Conservation (phyloP, 2,329 filamentous ascomycete species). For the Penicillium sp. region DNA sequence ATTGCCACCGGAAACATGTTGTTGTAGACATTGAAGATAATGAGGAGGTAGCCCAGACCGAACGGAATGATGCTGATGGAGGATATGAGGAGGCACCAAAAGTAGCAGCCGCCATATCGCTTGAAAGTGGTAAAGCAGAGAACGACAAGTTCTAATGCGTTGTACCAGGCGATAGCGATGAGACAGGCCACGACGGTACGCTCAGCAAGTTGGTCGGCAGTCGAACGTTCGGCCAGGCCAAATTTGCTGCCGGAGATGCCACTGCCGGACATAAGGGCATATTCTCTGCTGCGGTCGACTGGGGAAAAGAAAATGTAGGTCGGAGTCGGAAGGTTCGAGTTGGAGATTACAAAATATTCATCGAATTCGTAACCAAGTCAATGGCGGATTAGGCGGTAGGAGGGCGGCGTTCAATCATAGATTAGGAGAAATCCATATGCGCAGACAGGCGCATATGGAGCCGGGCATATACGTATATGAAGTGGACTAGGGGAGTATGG, state of each 20-base stretch:
- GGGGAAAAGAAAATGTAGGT: neutral
- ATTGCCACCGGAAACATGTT: constrained; percentile 44
- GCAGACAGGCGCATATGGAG: neutral
- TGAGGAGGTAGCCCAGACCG: constrained; percentile 51
- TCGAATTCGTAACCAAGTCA: neutral
- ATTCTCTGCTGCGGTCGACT: constrained; percentile 9
- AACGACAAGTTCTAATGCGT: constrained; percentile 52
- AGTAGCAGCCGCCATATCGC: constrained; percentile 51
- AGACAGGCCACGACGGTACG: constrained; percentile 30
- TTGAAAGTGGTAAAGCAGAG: constrained; percentile 54
- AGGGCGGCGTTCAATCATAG: neutral
- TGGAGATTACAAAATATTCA: constrained; percentile 2
- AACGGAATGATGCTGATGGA: constrained; percentile 50
- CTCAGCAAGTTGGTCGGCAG: constrained; percentile 11
- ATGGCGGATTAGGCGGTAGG: neutral
- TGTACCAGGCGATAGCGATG: constrained; percentile 53
- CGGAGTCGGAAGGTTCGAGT: neutral
- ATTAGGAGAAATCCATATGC: constrained; percentile 1
- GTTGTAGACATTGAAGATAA: constrained; percentile 44
- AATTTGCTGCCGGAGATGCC: constrained; percentile 16
- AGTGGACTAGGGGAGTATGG: constrained; percentile 1
- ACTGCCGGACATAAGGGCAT: constrained; percentile 27
- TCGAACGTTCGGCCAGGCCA: constrained; percentile 17
- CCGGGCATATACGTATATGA: constrained; percentile 7
- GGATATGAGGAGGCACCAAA: constrained; percentile 52